phyloP scores from a whole-genome alignment of 805 yeast species.

The Blastobotrys mokoenaii region DNA sequence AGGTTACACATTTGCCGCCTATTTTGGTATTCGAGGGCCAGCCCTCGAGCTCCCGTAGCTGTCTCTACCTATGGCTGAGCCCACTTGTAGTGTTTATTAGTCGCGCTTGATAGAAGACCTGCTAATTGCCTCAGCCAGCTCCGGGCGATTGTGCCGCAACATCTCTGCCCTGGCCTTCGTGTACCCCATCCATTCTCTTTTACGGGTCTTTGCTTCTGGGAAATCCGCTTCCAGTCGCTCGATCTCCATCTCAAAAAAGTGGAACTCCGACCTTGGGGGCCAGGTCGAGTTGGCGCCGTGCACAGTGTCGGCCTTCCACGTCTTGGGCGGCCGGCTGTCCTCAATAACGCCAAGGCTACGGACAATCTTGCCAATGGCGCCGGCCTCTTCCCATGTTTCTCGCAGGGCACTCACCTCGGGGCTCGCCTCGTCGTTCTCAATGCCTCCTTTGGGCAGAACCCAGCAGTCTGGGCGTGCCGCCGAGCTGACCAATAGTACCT shows the following conservation, averaged over 20 bases:
- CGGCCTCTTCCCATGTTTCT: slow-evolving; percentile 98
- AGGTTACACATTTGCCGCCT: too few relatives aligned
- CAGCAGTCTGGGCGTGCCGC: slow-evolving; percentile 59
- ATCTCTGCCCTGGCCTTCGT: slow-evolving; percentile 26
- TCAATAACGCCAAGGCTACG: slow-evolving; percentile 54
- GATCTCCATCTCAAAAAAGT: slow-evolving; percentile 71
- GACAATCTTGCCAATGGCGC: slow-evolving; percentile 61
- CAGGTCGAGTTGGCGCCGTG: slow-evolving; percentile 23
- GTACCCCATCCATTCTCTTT: slow-evolving; percentile 59
- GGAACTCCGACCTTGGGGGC: slow-evolving; percentile 78
- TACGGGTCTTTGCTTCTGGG: slow-evolving; percentile 66
- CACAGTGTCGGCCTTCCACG: slow-evolving; percentile 29
- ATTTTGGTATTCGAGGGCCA: too few relatives aligned
- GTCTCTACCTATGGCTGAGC: too few relatives aligned
- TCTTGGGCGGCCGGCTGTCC: slow-evolving; percentile 48
- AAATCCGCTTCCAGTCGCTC: slow-evolving; percentile 49
- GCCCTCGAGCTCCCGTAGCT: too few relatives aligned
- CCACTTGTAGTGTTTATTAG: too few relatives aligned
- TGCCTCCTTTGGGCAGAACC: slow-evolving; percentile 95
- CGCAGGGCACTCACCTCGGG: slow-evolving; percentile 53
- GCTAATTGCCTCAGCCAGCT: slow-evolving; percentile 26
- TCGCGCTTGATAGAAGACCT: slow-evolving; percentile 11
- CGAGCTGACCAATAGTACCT: slow-evolving; percentile 74
- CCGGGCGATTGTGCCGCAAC: slow-evolving; percentile 24
- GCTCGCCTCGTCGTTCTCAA: slow-evolving; percentile 66